phyloP scores from a whole-genome alignment of 177 flowering plant genomes.

The Vitis hybrid region DNA sequence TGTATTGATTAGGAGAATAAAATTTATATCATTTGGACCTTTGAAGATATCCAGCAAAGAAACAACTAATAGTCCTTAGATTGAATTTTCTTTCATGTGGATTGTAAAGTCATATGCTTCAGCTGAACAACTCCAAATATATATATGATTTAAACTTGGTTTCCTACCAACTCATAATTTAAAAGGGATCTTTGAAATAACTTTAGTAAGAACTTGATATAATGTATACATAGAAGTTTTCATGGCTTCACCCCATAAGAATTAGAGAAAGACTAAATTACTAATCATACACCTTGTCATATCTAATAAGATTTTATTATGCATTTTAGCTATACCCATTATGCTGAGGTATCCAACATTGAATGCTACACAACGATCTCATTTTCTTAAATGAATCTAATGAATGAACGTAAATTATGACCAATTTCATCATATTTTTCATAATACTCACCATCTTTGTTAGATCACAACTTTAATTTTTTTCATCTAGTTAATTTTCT shows the following conservation, averaged over 20 bases:
- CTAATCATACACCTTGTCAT: neutral
- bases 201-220: neutral
- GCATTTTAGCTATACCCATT: neutral
- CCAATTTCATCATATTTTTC: neutral
- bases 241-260: neutral
- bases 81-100: neutral
- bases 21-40: neutral
- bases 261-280: neutral
- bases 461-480: neutral
- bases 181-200: neutral
- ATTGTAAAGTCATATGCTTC: neutral
- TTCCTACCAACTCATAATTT: neutral
- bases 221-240: neutral
- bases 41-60: neutral
- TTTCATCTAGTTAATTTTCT: neutral
- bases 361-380: neutral
- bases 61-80: neutral
- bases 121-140: neutral
- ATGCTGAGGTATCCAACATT: neutral
- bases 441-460: too few relatives aligned
- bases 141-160: neutral
- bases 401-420: neutral
- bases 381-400: neutral
- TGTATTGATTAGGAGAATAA: neutral
- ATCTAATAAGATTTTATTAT: neutral